Evolutionary conservation across 331 rosid genomes (phyloP), one percentile per base, ranked within the genome.

Genomic region (Acacia concinna): DNA sequence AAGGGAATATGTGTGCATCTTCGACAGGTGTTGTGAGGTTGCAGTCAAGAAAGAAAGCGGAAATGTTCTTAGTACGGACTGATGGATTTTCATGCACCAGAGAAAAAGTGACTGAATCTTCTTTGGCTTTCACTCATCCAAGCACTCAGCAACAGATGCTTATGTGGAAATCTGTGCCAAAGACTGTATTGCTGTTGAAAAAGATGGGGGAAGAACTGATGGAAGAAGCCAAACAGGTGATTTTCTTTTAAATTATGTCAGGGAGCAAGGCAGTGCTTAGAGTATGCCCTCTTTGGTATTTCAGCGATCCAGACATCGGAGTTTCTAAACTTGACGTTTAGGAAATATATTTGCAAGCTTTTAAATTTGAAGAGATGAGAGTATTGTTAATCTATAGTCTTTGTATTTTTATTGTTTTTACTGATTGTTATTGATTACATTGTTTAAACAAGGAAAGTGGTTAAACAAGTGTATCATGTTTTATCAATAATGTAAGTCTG

Each of bases 121-220:
- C 99, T 74, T 86, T 96, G 82, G 99, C 99, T 71, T 96, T 96
- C 86, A 78, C 90, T 76, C 99, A 96, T 84, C 98, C 99, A 66
- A 96, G 91, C 87, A 96, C 99, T 41, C 99, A 96, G 86, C 99
- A 96, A 75, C 99, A 96, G 82, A 96, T 96, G 99, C 99, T 96
- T 75, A 96, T 96, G 99, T 96, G 99, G 99, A 96, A 96, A 85
- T 85, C 99, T 51, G 79, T 84, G 20, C 99, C 99, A 46, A 96
- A 89, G 89, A 96, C 94, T 68, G 99, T 93, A 67, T 80, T 96
- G 52, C 76, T 96, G 86, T 85, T 96, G 82, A 96, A 96, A 89
- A 96, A 96, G 86, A 86, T 96, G 63, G 99, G 99, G 70, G 81
- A 88, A n/a, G 99, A 89, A 79, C 96, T 96, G 79, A 87, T 96